Evolutionary conservation across 2,329 filamentous ascomycete genomes (phyloP).

Genomic region (Penicillium sp.): DNA sequence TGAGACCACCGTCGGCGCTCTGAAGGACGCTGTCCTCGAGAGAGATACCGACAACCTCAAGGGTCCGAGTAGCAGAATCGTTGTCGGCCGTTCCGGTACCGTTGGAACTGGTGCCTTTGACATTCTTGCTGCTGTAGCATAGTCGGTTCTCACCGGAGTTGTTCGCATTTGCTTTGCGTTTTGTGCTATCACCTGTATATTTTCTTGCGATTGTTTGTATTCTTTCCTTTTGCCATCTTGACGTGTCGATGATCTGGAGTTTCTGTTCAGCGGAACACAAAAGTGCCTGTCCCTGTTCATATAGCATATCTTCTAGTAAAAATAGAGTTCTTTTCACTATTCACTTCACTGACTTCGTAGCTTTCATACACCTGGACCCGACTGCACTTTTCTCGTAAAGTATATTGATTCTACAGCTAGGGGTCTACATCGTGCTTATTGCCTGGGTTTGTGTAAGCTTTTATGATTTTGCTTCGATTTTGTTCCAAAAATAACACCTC

Average conservation of each 20-base stretch:
- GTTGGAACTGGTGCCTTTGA: constrained; percentile 92
- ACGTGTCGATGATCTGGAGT: constrained; percentile 39
- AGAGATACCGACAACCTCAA: constrained; percentile 84
- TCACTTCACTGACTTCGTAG: not conserved
- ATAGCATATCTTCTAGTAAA: constrained; percentile 27
- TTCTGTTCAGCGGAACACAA: constrained; percentile 34
- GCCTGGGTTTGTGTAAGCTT: not conserved
- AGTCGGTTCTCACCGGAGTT: constrained; percentile 19
- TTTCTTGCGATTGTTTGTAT: constrained; percentile 20
- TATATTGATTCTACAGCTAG: not conserved
- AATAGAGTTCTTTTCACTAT: constrained; percentile 17
- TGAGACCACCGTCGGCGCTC: constrained; percentile 90
- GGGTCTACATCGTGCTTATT: not conserved
- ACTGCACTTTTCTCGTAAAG: no score
- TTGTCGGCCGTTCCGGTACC: constrained; percentile 74
- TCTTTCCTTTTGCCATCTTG: constrained; percentile 18
- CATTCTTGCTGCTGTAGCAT: constrained; percentile 58
- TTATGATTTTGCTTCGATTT: not conserved
- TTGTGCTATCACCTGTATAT: constrained; percentile 24
- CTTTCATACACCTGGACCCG: not conserved
- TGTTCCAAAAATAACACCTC: constrained; percentile 18
- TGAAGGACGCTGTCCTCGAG: constrained; percentile 86
- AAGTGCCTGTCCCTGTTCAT: constrained; percentile 30
- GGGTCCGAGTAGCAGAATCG: constrained; percentile 80
- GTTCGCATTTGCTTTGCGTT: constrained; percentile 13